A percentile compares a stretch with the other conserved stretches of the same genome.
phyloP scores from a whole-genome alignment of 1,284 basidiomycete genomes.

The Cutaneotrichosporon dermatis region DNA sequence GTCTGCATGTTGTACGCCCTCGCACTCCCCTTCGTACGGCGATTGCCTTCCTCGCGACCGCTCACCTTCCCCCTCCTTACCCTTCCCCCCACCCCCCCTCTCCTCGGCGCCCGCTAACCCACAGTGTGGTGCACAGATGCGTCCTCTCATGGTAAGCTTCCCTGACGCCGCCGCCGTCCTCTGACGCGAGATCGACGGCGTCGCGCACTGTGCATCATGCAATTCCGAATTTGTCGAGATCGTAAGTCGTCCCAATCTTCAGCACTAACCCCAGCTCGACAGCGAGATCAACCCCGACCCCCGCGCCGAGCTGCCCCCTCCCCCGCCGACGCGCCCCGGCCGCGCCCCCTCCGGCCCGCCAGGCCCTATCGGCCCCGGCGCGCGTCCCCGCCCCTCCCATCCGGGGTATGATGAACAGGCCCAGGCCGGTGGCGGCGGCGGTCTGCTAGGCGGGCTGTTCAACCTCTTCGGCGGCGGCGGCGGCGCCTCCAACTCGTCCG shows the following conservation, averaged over 20 bases:
- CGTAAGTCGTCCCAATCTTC: conserved; percentile 18
- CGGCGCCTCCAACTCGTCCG: too few species aligned
- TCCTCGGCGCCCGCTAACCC: background rate
- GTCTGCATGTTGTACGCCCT: too few species aligned
- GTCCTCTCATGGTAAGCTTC: conserved; percentile 30
- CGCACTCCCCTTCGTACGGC: background rate
- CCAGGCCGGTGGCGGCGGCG: conserved; percentile 1
- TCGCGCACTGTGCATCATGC: conserved; percentile 41
- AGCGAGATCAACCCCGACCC: conserved; percentile 42
- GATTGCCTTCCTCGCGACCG: background rate
- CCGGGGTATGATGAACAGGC: background rate
- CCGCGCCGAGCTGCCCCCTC: conserved; percentile 36
- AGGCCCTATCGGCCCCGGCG: background rate
- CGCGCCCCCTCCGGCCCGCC: background rate
- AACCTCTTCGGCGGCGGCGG: conserved; percentile 6
- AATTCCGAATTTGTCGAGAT: conserved; percentile 45
- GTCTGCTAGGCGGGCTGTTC: conserved; percentile 4
- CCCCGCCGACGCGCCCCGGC: conserved; percentile 32
- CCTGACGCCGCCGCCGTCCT: background rate
- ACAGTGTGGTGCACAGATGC: conserved; percentile 44
- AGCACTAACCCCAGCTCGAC: conserved; percentile 32
- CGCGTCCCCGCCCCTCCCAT: too few species aligned
- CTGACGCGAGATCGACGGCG: conserved; percentile 25
- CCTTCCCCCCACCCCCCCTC: too few species aligned
- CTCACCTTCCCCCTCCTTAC: background rate